phyloP scores from a whole-genome alignment of 352 stramenopile genomes.

The Elongisporangium prolatum region DNA sequence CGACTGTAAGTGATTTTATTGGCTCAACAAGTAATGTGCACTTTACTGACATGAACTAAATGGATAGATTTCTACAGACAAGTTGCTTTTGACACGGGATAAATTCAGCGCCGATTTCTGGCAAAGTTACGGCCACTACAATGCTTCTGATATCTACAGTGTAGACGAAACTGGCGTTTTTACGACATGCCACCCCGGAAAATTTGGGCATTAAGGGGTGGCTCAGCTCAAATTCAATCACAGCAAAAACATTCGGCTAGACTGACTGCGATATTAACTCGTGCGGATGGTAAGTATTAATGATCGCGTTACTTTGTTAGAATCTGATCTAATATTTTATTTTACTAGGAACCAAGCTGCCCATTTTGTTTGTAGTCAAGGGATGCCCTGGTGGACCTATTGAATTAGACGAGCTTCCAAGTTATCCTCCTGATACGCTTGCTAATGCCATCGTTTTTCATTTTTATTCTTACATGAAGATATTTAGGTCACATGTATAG shows the following conservation, averaged over 20 bases:
- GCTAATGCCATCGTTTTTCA: too few relatives aligned
- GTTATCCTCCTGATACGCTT: too few relatives aligned
- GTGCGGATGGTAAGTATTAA: not conserved
- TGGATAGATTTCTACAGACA: too few relatives aligned
- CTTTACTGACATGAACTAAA: not conserved
- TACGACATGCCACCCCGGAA: slow-evolving; percentile 1
- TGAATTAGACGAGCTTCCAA: not conserved
- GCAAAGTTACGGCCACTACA: not conserved
- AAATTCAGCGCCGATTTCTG: slow-evolving; percentile 1
- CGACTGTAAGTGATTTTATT: not conserved
- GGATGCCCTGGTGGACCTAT: not conserved
- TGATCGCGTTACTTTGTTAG: not conserved
- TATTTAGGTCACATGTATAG: too few relatives aligned
- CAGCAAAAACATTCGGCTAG: not conserved
- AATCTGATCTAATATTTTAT: slow-evolving; percentile 1
- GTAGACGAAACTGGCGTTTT: slow-evolving; percentile 3
- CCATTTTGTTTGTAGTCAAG: slow-evolving; percentile 2
- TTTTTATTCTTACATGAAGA: too few relatives aligned
- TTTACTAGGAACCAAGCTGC: slow-evolving; percentile 2
- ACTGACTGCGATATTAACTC: not conserved
- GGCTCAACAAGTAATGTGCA: not conserved
- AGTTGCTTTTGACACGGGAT: not conserved
- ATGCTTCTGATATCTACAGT: slow-evolving; percentile 1
- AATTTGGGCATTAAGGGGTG: not conserved
- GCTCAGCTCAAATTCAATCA: not conserved